Conservation (phyloP, 257 asterid genomes). For the Solanum megistacrolobum region DNA sequence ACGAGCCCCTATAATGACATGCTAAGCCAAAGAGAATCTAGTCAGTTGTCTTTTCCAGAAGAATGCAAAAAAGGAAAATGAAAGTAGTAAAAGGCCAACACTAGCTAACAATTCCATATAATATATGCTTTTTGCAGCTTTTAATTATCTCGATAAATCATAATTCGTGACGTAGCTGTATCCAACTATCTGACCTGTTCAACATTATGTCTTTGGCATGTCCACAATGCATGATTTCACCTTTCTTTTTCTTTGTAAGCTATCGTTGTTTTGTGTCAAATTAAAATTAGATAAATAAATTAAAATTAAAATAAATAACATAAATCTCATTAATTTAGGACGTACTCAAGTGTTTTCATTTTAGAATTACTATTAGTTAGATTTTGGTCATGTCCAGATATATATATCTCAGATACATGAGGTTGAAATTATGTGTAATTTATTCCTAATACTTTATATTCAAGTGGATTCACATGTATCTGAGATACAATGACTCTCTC, state of each 20-base stretch:
- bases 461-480: too few species aligned
- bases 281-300: too few species aligned
- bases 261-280: too few species aligned
- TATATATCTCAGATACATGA: too few species aligned
- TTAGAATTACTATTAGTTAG: too few species aligned
- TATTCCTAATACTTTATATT: too few species aligned
- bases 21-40: background rate
- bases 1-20: too few species aligned
- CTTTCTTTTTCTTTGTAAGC: background rate
- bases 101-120: background rate
- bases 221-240: background rate
- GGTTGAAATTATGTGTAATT: too few species aligned
- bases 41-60: slow-evolving; percentile 1
- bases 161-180: slow-evolving; percentile 8
- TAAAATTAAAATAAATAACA: too few species aligned
- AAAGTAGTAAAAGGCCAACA: background rate
- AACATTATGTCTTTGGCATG: background rate
- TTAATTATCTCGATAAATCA: background rate
- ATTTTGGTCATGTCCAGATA: rapidly evolving
- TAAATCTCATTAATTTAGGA: too few species aligned
- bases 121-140: slow-evolving; percentile 3
- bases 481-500: too few species aligned
- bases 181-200: background rate
- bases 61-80: background rate
- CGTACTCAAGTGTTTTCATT: too few species aligned